Evolutionary conservation across 2,329 filamentous ascomycete species (phyloP), one percentile per base, ranked within the genome.

Genomic region (Lasiodiplodia hormozganensis): DNA sequence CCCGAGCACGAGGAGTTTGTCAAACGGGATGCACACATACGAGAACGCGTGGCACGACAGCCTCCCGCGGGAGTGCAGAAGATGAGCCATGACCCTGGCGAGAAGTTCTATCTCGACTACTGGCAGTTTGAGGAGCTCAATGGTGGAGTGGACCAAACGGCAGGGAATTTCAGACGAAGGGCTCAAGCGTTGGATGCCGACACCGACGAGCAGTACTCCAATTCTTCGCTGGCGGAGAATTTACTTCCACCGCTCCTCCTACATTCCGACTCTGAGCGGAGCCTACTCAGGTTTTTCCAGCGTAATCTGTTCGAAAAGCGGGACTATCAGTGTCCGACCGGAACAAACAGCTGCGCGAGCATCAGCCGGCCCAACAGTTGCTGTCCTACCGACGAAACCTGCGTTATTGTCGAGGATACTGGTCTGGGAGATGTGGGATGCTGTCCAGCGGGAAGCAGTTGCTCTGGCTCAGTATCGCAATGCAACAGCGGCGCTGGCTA

Each of bases 71-170:
- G 87, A 0, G 84, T 94, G 67, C 87, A 87, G 75, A 94, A 94
- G 76, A 92, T 94, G 87, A 84, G 88, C 57, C 84, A 84, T 5
- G 89, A 93, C 75, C 86, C 88, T 62, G 87, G 87, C 69, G 90
- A 92, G 76, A 96, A 93, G 84, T 90, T 95, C 76, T 87, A 89
- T 72, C 82, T 89, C 68, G 86, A 92, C 54, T 90, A 93, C 77
- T 89, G 82, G 84, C 78, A 82, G 68, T 85, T 85, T 65, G 81
- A 79, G 3, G 75, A 31, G 16, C 47, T 53, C 12, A 64, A 74
- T 8, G 74, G 75, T 53, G 34, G 36, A 4, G 11, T 21, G 25
- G 47, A n/a, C 23, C 43, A 68, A 47, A 51, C 62, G 23, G 40
- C 21, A 75, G 75, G 67, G 73, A 73, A 14, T 56, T 62, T 58